These are phyloP conservation scores for Anisodus tanguticus DNA, from an alignment of 257 asterid species.

Conservation along the genomic window DNA sequence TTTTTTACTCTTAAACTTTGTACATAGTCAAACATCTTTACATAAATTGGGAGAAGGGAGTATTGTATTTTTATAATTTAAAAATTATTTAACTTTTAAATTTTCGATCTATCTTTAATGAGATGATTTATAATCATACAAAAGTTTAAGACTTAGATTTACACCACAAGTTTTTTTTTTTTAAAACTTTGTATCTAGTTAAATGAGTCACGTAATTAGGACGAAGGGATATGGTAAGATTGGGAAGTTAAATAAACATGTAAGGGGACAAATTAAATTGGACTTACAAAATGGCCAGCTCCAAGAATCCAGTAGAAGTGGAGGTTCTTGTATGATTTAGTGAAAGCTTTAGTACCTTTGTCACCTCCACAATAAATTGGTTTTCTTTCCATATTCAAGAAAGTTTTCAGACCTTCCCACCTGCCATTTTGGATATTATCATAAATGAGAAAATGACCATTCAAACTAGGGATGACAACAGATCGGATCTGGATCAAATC, in stretches of 20 bases:
- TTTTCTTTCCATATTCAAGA: conserved; percentile 61
- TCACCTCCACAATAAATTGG: conserved; percentile 64
- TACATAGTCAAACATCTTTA: no score
- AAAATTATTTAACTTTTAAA: no score
- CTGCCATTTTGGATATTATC: conserved; percentile 40
- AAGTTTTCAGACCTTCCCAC: conserved; percentile 79
- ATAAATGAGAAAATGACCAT: conserved; percentile 1
- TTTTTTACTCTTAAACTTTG: no score
- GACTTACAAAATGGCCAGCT: conserved; percentile 98
- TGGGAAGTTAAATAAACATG: background rate
- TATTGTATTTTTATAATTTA: no score
- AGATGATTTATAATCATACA: no score
- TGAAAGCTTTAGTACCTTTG: conserved; percentile 61
- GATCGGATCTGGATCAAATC: no score
- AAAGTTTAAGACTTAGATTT: no score
- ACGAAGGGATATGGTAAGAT: background rate
- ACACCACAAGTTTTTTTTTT: background rate
- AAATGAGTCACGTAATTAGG: background rate
- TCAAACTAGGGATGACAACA: no score
- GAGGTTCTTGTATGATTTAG: conserved; percentile 69
- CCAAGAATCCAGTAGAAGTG: conserved; percentile 92
- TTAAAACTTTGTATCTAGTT: rapidly evolving
- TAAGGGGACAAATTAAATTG: background rate
- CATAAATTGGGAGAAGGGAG: no score
- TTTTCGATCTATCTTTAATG: no score